These are phyloP conservation scores for Trifolium subterraneum DNA, from an alignment of 306 rosid genomes.

Conservation along the genomic window DNA sequence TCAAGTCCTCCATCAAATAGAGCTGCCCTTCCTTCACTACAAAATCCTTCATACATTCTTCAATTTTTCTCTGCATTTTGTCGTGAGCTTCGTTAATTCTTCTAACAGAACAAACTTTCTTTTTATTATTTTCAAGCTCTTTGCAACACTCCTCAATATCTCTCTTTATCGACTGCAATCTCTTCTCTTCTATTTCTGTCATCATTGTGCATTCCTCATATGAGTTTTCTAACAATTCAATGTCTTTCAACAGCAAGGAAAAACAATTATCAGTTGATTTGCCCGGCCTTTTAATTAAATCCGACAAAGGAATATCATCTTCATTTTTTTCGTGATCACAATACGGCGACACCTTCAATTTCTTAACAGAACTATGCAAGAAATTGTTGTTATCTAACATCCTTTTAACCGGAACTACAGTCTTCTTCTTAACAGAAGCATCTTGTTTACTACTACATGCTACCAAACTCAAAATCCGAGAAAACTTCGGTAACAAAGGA, in stretches of 20 bases:
- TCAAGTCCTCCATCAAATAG: neutral
- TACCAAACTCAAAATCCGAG: slow-evolving; percentile 14
- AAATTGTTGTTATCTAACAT: neutral
- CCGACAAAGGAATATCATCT: slow-evolving; percentile 1
- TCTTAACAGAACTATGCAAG: slow-evolving; percentile 9
- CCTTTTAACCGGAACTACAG: neutral
- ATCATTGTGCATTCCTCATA: slow-evolving; percentile 23
- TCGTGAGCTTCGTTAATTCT: neutral
- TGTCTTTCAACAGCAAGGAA: slow-evolving; percentile 26
- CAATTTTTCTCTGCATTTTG: slow-evolving; percentile 23
- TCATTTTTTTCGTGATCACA: neutral
- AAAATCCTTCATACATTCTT: slow-evolving; percentile 27
- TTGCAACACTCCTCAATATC: slow-evolving; percentile 40
- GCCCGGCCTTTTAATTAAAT: neutral
- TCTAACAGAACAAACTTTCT: slow-evolving; percentile 35
- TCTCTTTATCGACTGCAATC: slow-evolving; percentile 35
- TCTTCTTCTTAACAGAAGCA: slow-evolving; percentile 25
- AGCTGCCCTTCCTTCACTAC: slow-evolving; percentile 16
- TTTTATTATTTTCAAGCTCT: slow-evolving; percentile 48
- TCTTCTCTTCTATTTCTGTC: slow-evolving; percentile 26
- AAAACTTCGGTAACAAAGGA: neutral
- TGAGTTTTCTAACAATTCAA: slow-evolving; percentile 26
- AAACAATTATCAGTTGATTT: neutral
- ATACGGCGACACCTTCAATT: slow-evolving; percentile 16
- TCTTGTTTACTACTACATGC: neutral